Evolutionary conservation across 1,284 basidiomycete genomes (phyloP).

Genomic region (Cystobasidium slooffiae): DNA sequence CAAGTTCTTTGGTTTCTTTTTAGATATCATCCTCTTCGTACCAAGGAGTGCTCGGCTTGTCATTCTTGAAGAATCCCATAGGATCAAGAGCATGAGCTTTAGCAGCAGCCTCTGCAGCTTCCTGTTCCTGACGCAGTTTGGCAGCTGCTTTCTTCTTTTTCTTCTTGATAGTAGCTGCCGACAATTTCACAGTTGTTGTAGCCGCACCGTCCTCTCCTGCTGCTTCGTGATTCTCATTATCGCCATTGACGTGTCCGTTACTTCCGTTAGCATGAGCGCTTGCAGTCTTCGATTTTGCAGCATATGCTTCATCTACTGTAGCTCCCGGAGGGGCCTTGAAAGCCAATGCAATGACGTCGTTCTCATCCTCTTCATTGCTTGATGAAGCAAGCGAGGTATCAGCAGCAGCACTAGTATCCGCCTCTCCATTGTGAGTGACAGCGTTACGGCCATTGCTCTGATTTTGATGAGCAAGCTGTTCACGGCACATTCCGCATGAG

Average conservation of each 20-base stretch:
- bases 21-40: conserved; percentile 29
- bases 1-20: conserved; percentile 1
- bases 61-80: conserved; percentile 27
- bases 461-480: conserved; percentile 5
- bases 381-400: not conserved
- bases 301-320: conserved; percentile 26
- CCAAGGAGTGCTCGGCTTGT: conserved; percentile 19
- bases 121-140: conserved; percentile 14
- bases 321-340: conserved; percentile 25
- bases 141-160: conserved; percentile 32
- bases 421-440: conserved; percentile 8
- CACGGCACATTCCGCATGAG: conserved; percentile 10
- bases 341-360: conserved; percentile 25
- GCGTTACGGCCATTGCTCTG: not conserved
- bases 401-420: not conserved
- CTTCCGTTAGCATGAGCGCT: not conserved
- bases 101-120: conserved; percentile 17
- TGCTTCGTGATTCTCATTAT: not conserved
- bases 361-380: not conserved
- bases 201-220: not conserved
- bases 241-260: not conserved
- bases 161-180: conserved; percentile 28
- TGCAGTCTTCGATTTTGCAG: not conserved
- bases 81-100: conserved; percentile 33
- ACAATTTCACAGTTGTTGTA: conserved; percentile 8